Base-by-base conservation (phyloP, 2,329 filamentous ascomycete species). In the Didymella glomerata region DNA sequence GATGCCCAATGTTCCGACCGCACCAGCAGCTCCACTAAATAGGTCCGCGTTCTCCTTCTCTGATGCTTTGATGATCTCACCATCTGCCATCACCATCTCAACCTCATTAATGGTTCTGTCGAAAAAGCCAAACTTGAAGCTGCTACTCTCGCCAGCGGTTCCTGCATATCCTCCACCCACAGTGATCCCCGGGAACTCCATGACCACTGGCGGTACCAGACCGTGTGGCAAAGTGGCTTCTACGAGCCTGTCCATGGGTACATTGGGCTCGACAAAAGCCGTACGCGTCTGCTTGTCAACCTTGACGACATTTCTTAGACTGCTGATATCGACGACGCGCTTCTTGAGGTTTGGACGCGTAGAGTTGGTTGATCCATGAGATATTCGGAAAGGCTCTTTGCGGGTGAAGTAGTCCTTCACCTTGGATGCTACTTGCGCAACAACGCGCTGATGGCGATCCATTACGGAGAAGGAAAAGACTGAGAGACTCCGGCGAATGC, bases 281-380 rank as follows among this genome's bases (percentile, higher is more conserved):
- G 84, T 88, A 62, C 81, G 83, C 6, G 72, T 73, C 1, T 76
- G 67, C 0, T 67, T 73, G 69, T 92, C 84, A 46, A 93, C 78
- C 9, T 80, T 76, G 10, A 93, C 78, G 16, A 93, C 84, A 73
- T 85, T 82, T 63, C 81, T 83, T 10, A 93, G 83, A 4, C 73
- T 70, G 75, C 87, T 89, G 36, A 88, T 92, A 73, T 92, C 88
- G 54, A 93, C 81, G 10, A 86, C 81, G 42, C 60, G 71, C 34
- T 73, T 72, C 48, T 77, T 74, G 8, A 74, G 66, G 9, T 75
- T 74, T 32, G 83, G 83, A 8, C 90, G 87, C 36, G 90, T 93
- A 76, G 87, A 91, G 78, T 91, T 92, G 25, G 90, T 92, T 0
- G 88, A 87, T 61, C 90, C 90, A 77, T 93, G 90, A 67, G 87